Evolutionary conservation across 441 rosid species (phyloP), one percentile per base, ranked within the genome.

Genomic region (Manihot esculenta): DNA sequence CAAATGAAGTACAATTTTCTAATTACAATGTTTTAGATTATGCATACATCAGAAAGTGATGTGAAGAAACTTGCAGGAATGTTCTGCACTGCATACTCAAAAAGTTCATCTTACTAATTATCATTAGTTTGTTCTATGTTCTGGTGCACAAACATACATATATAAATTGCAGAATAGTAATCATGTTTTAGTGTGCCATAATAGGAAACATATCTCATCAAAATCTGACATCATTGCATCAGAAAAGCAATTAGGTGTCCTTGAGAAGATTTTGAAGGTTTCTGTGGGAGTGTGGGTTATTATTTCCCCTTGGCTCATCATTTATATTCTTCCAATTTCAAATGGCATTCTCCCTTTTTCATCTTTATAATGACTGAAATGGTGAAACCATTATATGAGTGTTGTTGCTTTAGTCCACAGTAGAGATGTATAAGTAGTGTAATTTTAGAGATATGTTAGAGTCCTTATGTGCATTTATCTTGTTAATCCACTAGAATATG

Each of bases 231-330:
- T 18, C 38, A 45, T 57, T 44, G 38, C 26, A 56, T 23, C 55
- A n/a, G n/a, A 54, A 30, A 30, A 71, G 66, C 45, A 51, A 53
- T 27, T 41, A 15, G 23, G 48, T 20, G 49, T 10, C 27, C 51
- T 57, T 57, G 59, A 7, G 48, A 62, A 49, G 49, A 10, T 44
- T 35, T n/a, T 68, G n/a, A n/a, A n/a, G n/a, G n/a, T n/a, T n/a
- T n/a, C n/a, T n/a, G n/a, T n/a, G n/a, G n/a, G n/a, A n/a, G n/a
- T n/a, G n/a, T 56, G 63, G 21, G 18, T 10, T 56, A n/a, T 17
- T 42, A 10, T 10, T 55, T 11, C 35, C 21, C 42, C 30, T 38
- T 21, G 5, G 30, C 48, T 64, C 12, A 33, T 47, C 68, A 17
- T 3, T n/a, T 53, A 53, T 53, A 20, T n/a, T 10, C 53, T 33